phyloP scores from a whole-genome alignment of 768 basidiomycete genomes.

The Melanogaster broomeanus region DNA sequence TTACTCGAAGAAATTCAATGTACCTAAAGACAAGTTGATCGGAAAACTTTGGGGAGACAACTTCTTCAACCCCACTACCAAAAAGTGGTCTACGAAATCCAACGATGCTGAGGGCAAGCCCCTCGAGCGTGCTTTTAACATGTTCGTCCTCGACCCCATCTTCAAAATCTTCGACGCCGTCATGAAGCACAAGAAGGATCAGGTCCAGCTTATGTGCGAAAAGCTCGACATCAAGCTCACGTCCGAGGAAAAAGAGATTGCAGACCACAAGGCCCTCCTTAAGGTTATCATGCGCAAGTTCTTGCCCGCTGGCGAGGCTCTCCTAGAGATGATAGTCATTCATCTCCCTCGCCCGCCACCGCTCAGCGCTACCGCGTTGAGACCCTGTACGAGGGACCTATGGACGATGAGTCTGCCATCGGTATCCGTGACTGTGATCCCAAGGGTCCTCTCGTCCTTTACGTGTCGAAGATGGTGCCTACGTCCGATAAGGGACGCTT shows the following conservation, averaged over 20 bases:
- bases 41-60: conserved; percentile 98
- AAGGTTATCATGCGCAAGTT: conserved; percentile 99
- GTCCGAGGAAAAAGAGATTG: conserved; percentile 82
- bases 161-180: conserved; percentile 97
- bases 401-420: conserved; percentile 99
- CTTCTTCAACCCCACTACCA: conserved; percentile 96
- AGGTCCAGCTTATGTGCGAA: conserved; percentile 79
- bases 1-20: conserved; percentile 98
- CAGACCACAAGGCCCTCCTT: conserved; percentile 91
- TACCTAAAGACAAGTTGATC: conserved; percentile 99
- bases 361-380: conserved; percentile 99
- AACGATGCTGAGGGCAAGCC: conserved; percentile 78
- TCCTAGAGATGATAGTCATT: conserved; percentile 99
- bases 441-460: conserved; percentile 93
- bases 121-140: conserved; percentile 98
- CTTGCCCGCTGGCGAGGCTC: conserved; percentile 97
- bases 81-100: conserved; percentile 90
- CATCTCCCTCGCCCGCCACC: conserved; percentile 97
- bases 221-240: conserved; percentile 95
- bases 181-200: conserved; percentile 99
- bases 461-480: conserved; percentile 99
- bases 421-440: conserved; percentile 98
- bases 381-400: conserved; percentile 99
- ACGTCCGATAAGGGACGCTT: conserved; percentile 99
- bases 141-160: conserved; percentile 98